phyloP scores from a whole-genome alignment of 2,329 filamentous ascomycete species.

The Penicillium rolfsii region DNA sequence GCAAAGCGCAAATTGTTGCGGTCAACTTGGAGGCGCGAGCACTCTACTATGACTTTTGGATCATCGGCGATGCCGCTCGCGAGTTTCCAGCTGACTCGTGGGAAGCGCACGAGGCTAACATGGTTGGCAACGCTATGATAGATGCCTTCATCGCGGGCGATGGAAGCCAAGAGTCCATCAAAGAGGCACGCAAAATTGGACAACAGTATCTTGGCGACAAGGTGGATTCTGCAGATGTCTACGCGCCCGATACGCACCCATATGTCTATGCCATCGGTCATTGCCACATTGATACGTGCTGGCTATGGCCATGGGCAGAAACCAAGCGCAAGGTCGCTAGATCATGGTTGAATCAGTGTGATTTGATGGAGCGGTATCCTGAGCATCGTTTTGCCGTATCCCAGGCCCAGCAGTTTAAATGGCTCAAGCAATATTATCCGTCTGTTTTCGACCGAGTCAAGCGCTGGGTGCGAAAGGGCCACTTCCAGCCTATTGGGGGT shows the following conservation, averaged over 20 bases:
- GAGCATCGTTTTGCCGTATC: slow-evolving; percentile 92
- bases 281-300: slow-evolving; percentile 97
- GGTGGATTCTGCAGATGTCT: slow-evolving; percentile 82
- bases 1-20: slow-evolving; percentile 81
- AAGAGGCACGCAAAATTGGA: slow-evolving; percentile 79
- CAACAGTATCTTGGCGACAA: slow-evolving; percentile 78
- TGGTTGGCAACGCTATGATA: slow-evolving; percentile 85
- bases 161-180: slow-evolving; percentile 71
- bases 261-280: slow-evolving; percentile 90
- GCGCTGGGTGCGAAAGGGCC: slow-evolving; percentile 83
- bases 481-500: slow-evolving; percentile 92
- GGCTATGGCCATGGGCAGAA: slow-evolving; percentile 98
- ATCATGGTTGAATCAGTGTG: slow-evolving; percentile 96
- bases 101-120: slow-evolving; percentile 83
- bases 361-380: slow-evolving; percentile 91
- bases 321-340: slow-evolving; percentile 95
- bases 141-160: slow-evolving; percentile 83
- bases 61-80: slow-evolving; percentile 85
- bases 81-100: slow-evolving; percentile 88
- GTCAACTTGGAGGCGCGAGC: slow-evolving; percentile 83
- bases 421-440: slow-evolving; percentile 89
- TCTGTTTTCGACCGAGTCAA: slow-evolving; percentile 88
- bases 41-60: slow-evolving; percentile 92
- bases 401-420: slow-evolving; percentile 97
- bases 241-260: slow-evolving; percentile 72